Evolutionary conservation across 495 filamentous ascomycete genomes (phyloP).

Genomic region (Neurospora sp.): DNA sequence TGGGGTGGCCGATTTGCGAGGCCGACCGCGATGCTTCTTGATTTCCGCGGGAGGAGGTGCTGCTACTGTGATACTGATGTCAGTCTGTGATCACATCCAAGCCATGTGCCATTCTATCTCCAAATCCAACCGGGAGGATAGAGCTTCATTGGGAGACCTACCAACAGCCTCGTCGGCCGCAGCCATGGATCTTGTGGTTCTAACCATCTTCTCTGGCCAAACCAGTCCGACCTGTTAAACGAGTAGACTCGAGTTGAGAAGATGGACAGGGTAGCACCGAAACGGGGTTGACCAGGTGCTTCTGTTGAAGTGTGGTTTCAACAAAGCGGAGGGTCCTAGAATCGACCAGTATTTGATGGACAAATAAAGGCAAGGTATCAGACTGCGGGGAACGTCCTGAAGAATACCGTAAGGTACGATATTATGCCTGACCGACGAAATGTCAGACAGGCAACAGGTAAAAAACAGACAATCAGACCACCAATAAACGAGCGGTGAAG

Average conservation of each 20-base stretch:
- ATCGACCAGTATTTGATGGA: not conserved
- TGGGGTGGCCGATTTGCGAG: slow-evolving; percentile 3
- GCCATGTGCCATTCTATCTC: not conserved
- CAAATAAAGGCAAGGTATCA: not conserved
- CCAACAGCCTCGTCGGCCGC: slow-evolving; percentile 11
- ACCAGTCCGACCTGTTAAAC: not conserved
- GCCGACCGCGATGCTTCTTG: slow-evolving; percentile 6
- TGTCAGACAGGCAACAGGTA: not conserved
- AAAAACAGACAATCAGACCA: not conserved
- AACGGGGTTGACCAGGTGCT: not conserved
- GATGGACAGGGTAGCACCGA: not conserved
- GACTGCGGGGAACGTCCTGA: not conserved
- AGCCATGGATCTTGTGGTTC: slow-evolving; percentile 15
- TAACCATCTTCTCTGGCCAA: slow-evolving; percentile 7
- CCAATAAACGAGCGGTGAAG: not conserved
- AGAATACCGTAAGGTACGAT: not conserved
- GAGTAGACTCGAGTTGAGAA: not conserved
- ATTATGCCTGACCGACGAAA: not conserved
- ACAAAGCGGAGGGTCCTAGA: not conserved
- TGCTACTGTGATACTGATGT: not conserved
- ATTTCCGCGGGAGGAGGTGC: not conserved
- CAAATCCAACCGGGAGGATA: not conserved
- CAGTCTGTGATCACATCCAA: not conserved
- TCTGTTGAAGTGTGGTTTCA: not conserved
- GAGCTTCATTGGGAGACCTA: slow-evolving; percentile 6